phyloP scores from a whole-genome alignment of 2,329 filamentous ascomycete genomes.

The Sporothrix pseudoabietina region DNA sequence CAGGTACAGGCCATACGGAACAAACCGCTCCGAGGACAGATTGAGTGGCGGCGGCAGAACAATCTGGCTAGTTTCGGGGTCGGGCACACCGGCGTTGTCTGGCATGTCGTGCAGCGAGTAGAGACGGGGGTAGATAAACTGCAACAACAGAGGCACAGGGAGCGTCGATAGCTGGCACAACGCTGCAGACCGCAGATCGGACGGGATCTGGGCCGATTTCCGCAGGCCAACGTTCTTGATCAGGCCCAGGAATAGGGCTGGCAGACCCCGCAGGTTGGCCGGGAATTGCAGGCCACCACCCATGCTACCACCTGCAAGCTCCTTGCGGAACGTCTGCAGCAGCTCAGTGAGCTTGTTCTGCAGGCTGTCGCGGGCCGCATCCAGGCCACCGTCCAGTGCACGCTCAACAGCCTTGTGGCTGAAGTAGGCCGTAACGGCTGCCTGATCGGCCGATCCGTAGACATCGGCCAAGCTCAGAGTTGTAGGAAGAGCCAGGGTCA shows the following conservation, averaged over 20 bases:
- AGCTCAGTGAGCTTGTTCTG: conserved; percentile 92
- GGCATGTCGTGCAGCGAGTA: conserved; percentile 97
- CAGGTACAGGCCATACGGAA: conserved; percentile 88
- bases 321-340: conserved; percentile 93
- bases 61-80: conserved; percentile 85
- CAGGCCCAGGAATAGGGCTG: conserved; percentile 86
- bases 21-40: conserved; percentile 83
- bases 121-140: conserved; percentile 85
- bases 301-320: conserved; percentile 93
- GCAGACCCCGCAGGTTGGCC: conserved; percentile 83
- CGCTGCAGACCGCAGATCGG: conserved; percentile 88
- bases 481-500: conserved; percentile 90
- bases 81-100: conserved; percentile 82
- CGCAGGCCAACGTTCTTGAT: conserved; percentile 96
- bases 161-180: conserved; percentile 93
- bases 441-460: conserved; percentile 93
- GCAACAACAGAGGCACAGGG: conserved; percentile 83
- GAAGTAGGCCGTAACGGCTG: conserved; percentile 90
- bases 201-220: conserved; percentile 90
- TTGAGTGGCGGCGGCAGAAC: conserved; percentile 82
- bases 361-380: conserved; percentile 85
- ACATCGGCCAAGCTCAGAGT: conserved; percentile 88
- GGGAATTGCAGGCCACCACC: conserved; percentile 93
- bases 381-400: conserved; percentile 75
- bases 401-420: conserved; percentile 97